Base-by-base conservation (phyloP, 257 asterid genomes). In the Nicotiana noctiflora region DNA sequence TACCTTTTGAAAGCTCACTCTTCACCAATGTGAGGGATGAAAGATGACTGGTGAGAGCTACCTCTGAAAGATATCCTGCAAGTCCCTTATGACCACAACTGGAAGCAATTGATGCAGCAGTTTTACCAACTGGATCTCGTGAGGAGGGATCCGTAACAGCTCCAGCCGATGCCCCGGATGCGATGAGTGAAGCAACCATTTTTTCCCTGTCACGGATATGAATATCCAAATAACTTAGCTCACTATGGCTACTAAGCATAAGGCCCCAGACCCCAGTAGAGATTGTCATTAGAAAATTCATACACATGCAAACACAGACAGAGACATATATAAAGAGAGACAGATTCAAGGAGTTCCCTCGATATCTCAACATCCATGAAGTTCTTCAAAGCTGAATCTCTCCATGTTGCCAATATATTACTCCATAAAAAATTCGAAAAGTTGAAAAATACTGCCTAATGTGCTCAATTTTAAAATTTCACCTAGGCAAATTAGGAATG, bases 1-100 rank as follows among this genome's bases (percentile, higher is more conserved):
- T 89, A 53, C 94, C 98, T 88, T 88, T 91, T 23, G 98, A 91
- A 14, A 92, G 90, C 84, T 90, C 98, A 46, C 94, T 89, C 85
- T 92, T 92, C 84, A 82, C 87, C 80, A 94, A 79, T 3, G 85
- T 88, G 83, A 96, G 98, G 86, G 99, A 96, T 79, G 90, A 87
- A 68, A 96, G 98, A 84, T 94, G 99, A 84, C 90, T 89, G 23
- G 97, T 96, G 60, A 96, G 89, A 61, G 92, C 90, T 80, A 90
- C 87, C 88, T 96, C 99, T 44, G 99, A 94, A 52, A 96, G 98
- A 82, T 94, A 96, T 56, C 97, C 98, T 11, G 99, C 99, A 31
- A 96, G 98, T 85, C 98, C 98, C 66, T 61, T 91, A 90, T 94
- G 94, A 61, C 98, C 98, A 25, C 56, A 86, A 67, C 88, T 60